Evolutionary conservation across 164 flowering plant species (phyloP).

Genomic region (Magnolia kwangsiensis): DNA sequence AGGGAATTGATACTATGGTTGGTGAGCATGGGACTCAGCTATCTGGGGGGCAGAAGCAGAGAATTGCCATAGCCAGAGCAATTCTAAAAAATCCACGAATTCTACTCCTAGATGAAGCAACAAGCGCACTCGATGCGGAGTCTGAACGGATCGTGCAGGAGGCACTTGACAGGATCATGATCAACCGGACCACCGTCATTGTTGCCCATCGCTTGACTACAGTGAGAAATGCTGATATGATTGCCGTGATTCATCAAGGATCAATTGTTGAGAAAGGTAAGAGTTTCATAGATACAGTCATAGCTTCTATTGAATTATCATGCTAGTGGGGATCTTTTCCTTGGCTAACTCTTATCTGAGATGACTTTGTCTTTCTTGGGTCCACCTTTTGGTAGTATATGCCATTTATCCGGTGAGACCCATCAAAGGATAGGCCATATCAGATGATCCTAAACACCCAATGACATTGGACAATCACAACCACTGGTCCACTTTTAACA

Average conservation of each 20-base stretch:
- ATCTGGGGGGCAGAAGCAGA: conserved; percentile 19
- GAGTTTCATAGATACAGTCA: background rate
- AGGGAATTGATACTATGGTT: conserved; percentile 26
- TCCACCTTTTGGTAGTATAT: conserved; percentile 10
- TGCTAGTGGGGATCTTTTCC: no score
- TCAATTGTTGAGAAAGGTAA: conserved; percentile 46
- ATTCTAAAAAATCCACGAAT: conserved; percentile 41
- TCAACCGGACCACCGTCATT: conserved; percentile 39
- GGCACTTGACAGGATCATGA: conserved; percentile 46
- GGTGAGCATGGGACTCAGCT: conserved; percentile 30
- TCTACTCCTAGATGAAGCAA: conserved; percentile 50
- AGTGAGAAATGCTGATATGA: conserved; percentile 43
- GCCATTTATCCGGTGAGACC: conserved; percentile 76
- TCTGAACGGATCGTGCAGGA: conserved; percentile 50
- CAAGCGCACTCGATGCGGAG: conserved; percentile 53
- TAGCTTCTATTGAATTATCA: background rate
- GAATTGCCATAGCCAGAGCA: conserved; percentile 20
- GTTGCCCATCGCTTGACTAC: conserved; percentile 58
- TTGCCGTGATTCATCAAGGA: conserved; percentile 43
- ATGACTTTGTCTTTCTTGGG: background rate
- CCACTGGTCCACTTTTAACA: no score
- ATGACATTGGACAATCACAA: no score
- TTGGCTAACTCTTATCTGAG: no score
- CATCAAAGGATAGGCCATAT: conserved; percentile 80
- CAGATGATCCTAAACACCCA: background rate